phyloP scores from a whole-genome alignment of 2,329 filamentous ascomycete genomes.

The Cladosporium cucumerinum region DNA sequence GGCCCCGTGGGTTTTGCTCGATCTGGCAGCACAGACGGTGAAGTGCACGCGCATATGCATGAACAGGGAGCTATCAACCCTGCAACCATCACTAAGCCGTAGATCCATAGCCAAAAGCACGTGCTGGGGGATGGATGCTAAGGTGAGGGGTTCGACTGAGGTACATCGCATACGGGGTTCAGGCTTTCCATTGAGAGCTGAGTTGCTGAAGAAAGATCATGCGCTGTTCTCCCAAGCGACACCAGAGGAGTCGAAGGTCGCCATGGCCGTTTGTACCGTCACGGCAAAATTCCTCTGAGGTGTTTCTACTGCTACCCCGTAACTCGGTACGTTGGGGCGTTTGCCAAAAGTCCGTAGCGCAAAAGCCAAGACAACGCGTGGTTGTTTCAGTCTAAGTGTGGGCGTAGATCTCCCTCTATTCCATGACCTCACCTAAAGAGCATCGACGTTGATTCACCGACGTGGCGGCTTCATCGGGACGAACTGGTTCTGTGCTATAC shows the following conservation, averaged over 20 bases:
- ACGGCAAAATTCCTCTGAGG: not conserved
- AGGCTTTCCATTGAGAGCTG: not conserved
- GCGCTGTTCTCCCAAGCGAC: not conserved
- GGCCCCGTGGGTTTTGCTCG: not conserved
- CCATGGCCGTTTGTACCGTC: not conserved
- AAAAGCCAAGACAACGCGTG: conserved; percentile 2
- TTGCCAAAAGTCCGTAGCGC: conserved; percentile 11
- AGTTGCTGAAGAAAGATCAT: not conserved
- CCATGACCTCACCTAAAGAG: conserved; percentile 11
- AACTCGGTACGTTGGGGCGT: not conserved
- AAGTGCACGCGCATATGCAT: not conserved
- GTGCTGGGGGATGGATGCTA: not conserved
- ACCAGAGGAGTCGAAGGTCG: not conserved
- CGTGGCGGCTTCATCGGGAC: not conserved
- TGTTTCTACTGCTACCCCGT: not conserved
- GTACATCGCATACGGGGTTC: not conserved
- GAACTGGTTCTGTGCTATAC: conserved; percentile 1
- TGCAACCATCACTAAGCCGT: not conserved
- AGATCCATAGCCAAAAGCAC: conserved; percentile 1
- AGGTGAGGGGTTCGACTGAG: not conserved
- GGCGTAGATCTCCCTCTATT: conserved; percentile 3
- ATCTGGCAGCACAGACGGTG: conserved; percentile 3
- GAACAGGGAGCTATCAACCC: conserved; percentile 7
- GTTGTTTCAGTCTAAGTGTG: not conserved
- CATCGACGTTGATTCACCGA: not conserved